phyloP scores from a whole-genome alignment of 306 rosid genomes.

The Sphenostylis stenocarpa region DNA sequence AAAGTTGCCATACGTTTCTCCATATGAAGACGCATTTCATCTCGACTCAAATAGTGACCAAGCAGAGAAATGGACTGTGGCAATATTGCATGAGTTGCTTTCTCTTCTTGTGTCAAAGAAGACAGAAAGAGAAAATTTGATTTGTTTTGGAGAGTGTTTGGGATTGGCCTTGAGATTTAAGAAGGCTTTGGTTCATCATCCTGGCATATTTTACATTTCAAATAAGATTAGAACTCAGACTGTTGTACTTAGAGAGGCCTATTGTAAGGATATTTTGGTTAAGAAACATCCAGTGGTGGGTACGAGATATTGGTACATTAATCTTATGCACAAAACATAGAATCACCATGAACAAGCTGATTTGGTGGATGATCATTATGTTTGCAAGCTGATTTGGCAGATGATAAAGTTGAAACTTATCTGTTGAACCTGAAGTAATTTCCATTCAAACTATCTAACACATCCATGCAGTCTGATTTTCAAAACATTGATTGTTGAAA shows the following conservation, averaged over 20 bases:
- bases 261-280: conserved; percentile 64
- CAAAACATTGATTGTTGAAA: neutral
- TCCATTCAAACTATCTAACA: conserved; percentile 7
- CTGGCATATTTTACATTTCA: conserved; percentile 77
- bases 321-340: conserved; percentile 59
- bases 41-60: conserved; percentile 58
- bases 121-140: conserved; percentile 58
- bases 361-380: conserved; percentile 12
- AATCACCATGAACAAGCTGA: conserved; percentile 29
- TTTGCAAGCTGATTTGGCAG: conserved; percentile 26
- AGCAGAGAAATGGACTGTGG: conserved; percentile 90
- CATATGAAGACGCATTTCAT: conserved; percentile 77
- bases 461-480: neutral
- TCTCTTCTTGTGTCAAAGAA: conserved; percentile 79
- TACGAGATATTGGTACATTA: conserved; percentile 63
- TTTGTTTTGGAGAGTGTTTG: conserved; percentile 63
- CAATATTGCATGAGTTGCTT: conserved; percentile 75
- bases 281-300: conserved; percentile 75
- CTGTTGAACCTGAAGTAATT: conserved; percentile 31
- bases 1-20: conserved; percentile 79
- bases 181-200: conserved; percentile 81
- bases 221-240: conserved; percentile 84
- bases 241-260: conserved; percentile 77
- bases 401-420: conserved; percentile 28
- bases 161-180: conserved; percentile 69